Conservation (phyloP, 2,329 filamentous ascomycete species). For the Calonectria montana region DNA sequence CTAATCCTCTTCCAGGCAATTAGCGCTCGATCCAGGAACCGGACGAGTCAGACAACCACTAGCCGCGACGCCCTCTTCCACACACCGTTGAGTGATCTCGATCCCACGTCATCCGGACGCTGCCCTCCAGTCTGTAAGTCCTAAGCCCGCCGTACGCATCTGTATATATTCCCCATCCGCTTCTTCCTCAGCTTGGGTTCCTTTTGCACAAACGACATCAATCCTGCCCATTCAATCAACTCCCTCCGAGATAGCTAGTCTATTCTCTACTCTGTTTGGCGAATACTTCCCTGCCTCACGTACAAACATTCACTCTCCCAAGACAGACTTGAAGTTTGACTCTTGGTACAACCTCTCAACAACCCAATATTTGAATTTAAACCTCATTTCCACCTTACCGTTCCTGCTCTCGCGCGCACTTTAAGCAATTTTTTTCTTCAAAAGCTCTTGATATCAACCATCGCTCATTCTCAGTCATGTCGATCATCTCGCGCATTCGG, state of each 20-base stretch:
- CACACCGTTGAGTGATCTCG: background rate
- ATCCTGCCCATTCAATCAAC: background rate
- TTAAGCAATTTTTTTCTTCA: background rate
- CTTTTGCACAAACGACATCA: background rate
- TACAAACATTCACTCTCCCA: background rate
- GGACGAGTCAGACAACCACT: conserved; percentile 18
- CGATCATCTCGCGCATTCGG: conserved; percentile 66
- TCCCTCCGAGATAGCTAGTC: background rate
- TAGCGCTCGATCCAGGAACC: conserved; percentile 10
- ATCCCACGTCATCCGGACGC: conserved; percentile 8
- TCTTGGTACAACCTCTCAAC: background rate
- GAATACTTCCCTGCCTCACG: background rate
- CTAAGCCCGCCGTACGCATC: background rate
- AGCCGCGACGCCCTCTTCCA: background rate
- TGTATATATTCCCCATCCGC: conserved; percentile 4
- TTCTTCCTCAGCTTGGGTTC: background rate
- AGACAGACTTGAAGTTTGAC: background rate
- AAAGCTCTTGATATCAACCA: conserved; percentile 12
- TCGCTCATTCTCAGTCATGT: conserved; percentile 54
- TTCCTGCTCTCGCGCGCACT: background rate
- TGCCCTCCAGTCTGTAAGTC: conserved; percentile 11
- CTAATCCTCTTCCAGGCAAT: conserved; percentile 12
- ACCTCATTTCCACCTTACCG: background rate
- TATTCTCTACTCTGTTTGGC: background rate
- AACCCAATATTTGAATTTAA: background rate